These are phyloP conservation scores for Histomonas meleagridis DNA, from an alignment of 208 protist genomes.

Conservation along the genomic window DNA sequence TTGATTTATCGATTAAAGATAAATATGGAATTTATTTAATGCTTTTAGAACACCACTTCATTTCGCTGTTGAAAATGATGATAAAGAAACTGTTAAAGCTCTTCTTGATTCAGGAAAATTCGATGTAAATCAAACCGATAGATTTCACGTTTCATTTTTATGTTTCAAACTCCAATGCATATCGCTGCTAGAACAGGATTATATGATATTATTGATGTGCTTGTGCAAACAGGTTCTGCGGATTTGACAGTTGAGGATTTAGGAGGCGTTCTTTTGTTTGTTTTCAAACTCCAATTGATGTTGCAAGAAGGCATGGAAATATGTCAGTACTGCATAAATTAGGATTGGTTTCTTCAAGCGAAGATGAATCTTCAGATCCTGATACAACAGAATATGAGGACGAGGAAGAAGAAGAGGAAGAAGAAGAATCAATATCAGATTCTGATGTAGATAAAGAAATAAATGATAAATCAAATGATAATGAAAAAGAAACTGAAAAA, in stretches of 20 bases:
- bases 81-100: background rate
- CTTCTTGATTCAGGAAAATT: background rate
- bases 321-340: no score
- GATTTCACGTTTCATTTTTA: background rate
- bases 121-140: background rate
- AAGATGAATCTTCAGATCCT: background rate
- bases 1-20: no score
- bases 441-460: background rate
- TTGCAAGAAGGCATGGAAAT: no score
- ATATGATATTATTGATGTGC: no score
- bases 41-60: conserved; percentile 24
- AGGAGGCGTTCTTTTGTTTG: no score
- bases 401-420: background rate
- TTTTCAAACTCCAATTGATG: no score
- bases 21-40: no score
- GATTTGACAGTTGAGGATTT: no score
- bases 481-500: background rate
- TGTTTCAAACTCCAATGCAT: background rate
- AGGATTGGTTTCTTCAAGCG: no score
- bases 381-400: background rate
- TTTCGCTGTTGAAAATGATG: background rate
- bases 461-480: background rate
- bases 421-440: background rate
- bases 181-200: conserved; percentile 30
- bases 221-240: no score